These are phyloP conservation scores for Chaetomium fimeti DNA, from an alignment of 495 filamentous ascomycete genomes.

Conservation along the genomic window DNA sequence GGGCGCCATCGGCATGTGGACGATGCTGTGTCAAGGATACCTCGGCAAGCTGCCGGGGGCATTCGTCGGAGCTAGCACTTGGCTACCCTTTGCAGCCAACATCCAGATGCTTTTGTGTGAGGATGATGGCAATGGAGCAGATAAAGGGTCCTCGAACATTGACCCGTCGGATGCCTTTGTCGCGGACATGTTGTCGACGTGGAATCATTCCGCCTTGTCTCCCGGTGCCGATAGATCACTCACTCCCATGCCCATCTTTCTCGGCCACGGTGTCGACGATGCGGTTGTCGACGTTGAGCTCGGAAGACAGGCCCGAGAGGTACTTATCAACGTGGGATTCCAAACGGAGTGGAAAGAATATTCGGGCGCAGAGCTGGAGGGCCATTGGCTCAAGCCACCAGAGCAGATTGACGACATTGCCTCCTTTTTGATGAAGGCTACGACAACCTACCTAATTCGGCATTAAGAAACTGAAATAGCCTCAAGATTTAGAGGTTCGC, in stretches of 20 bases:
- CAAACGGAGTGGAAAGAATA: conserved; percentile 27
- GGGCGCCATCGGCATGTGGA: conserved; percentile 47
- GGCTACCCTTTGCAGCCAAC: conserved; percentile 46
- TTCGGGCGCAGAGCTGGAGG: conserved; percentile 23
- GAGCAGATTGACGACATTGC: conserved; percentile 31
- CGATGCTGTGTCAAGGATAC: conserved; percentile 34
- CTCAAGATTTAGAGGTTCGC: no score
- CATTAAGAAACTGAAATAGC: not conserved
- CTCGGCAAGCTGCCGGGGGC: conserved; percentile 28
- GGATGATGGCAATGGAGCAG: not conserved
- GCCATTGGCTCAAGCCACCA: conserved; percentile 31
- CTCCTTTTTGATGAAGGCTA: conserved; percentile 18
- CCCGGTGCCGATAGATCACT: not conserved
- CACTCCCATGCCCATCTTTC: conserved; percentile 18
- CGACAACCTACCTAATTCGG: not conserved
- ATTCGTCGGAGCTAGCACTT: conserved; percentile 54
- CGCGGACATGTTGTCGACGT: conserved; percentile 14
- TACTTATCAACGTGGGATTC: conserved; percentile 19
- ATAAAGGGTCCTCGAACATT: not conserved
- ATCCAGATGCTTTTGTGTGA: conserved; percentile 4
- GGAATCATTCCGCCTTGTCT: not conserved
- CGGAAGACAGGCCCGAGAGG: conserved; percentile 16
- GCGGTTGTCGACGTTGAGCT: conserved; percentile 25
- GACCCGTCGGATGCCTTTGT: conserved; percentile 10
- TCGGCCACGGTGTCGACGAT: conserved; percentile 27